These are phyloP conservation scores for Phytophthora pluvialis DNA, from an alignment of 352 stramenopile genomes.

Conservation along the genomic window DNA sequence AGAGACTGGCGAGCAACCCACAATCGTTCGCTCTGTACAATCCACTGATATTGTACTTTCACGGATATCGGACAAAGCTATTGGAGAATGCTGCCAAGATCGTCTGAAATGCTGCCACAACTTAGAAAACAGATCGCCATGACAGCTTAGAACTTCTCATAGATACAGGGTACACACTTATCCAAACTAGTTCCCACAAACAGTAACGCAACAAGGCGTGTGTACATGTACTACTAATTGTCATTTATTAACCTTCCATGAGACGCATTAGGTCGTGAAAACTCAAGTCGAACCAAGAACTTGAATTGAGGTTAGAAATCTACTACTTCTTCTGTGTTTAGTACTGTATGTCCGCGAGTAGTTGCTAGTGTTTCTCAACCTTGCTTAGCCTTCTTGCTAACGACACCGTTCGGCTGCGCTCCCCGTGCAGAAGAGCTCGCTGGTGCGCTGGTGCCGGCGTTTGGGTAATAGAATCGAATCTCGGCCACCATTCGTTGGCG, in stretches of 20 bases:
- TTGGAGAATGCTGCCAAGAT: neutral
- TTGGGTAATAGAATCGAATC: slow-evolving; percentile 81
- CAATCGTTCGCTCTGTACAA: neutral
- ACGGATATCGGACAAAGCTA: neutral
- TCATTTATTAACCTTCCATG: no score
- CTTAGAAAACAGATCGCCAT: no score
- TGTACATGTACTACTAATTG: no score
- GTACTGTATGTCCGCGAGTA: slow-evolving; percentile 10
- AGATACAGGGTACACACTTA: no score
- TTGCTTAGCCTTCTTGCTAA: slow-evolving; percentile 51
- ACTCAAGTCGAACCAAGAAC: neutral
- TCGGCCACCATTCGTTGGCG: slow-evolving; percentile 82
- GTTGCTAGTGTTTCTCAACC: slow-evolving; percentile 7
- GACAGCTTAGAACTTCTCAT: no score
- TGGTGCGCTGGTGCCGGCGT: slow-evolving; percentile 26
- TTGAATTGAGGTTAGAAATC: slow-evolving; percentile 8
- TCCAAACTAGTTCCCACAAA: no score
- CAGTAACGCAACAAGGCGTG: no score
- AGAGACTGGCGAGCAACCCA: neutral
- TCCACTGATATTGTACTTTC: neutral
- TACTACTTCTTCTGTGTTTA: slow-evolving; percentile 23
- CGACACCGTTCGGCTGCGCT: slow-evolving; percentile 24
- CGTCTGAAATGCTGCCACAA: no score
- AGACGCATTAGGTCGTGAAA: no score
- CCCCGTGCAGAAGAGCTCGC: slow-evolving; percentile 14